Base-by-base conservation (phyloP, 208 protist species). In the Trypanosoma vivax region DNA sequence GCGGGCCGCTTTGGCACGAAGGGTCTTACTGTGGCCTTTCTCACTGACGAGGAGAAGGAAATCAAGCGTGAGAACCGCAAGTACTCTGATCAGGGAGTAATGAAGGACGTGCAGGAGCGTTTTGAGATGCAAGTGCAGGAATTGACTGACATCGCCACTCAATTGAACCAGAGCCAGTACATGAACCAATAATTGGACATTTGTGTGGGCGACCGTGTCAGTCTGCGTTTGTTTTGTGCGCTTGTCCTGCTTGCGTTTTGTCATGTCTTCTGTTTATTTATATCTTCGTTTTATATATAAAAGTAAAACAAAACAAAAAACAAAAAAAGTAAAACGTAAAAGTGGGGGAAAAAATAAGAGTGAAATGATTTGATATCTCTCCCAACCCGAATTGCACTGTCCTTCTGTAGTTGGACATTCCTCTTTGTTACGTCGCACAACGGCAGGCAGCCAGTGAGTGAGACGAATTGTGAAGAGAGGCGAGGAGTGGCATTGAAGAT, bases 1-100 rank as follows among this genome's bases (percentile, higher is more conserved):
- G 91, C 88, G 14, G 98, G 98, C 53, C 90, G 99, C 47, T 99
- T 99, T 64, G 98, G 98, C 52, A 99, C 98, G 28, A 99, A 99
- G 65, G 99, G 99, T 58, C 73, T 99, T 10, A 98, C 98, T 5
- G 97, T 99, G 57, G 92, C 89, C 40, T 99, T 99, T 74, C 73
- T 99, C 21, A 90, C 91, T 16, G 62, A 84, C 9, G 96, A 96
- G 35, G 97, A 99, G 51, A 80, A 88, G 69, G 75, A 90, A 63
- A 80, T 91, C 38, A 86, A 88, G 65, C 81, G 82, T 21, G 83
- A 91, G 63, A 92, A 85, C 56, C 79, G 83, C 63, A 77, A 73
- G 34, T 94, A 93, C 73, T 88, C 81, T 16, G 89, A 96, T 58
- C 73, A 66, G 9, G 88, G 87, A 18, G 77, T 98, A 16, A 88